phyloP scores from a whole-genome alignment of 2,329 filamentous ascomycete species.

The Cercospora sp. region DNA sequence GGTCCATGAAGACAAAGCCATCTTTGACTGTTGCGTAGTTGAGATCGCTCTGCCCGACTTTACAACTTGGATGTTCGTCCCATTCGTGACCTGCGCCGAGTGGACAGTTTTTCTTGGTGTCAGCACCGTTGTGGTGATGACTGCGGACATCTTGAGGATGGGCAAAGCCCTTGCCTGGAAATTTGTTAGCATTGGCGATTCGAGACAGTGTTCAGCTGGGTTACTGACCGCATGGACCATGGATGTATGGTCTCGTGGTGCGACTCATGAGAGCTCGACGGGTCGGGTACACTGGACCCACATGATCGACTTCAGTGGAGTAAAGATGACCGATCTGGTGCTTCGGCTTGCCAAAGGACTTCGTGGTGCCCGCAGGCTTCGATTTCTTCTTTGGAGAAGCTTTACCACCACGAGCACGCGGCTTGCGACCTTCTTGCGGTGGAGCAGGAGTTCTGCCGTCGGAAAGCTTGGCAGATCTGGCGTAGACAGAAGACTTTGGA shows the following conservation, averaged over 20 bases:
- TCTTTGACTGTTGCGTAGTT: conserved; percentile 27
- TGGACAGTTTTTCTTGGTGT: conserved; percentile 2
- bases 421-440: neutral
- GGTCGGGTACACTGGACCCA: conserved; percentile 28
- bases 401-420: neutral
- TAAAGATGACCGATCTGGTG: neutral
- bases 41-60: conserved; percentile 24
- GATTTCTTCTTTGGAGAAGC: neutral
- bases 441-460: neutral
- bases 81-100: conserved; percentile 19
- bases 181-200: neutral
- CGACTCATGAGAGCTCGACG: conserved; percentile 30
- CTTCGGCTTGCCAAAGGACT: conserved; percentile 5
- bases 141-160: conserved; percentile 32
- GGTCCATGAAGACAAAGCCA: conserved; percentile 31
- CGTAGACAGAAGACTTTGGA: neutral
- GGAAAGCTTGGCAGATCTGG: neutral
- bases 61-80: conserved; percentile 31
- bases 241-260: conserved; percentile 30
- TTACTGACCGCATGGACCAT: conserved; percentile 27
- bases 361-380: neutral
- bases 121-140: conserved; percentile 25
- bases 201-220: neutral
- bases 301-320: conserved; percentile 18
- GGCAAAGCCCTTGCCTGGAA: conserved; percentile 18